Evolutionary conservation across 169 alveolate species (phyloP), one percentile per base, ranked within the genome.

Genomic region (Plasmodium fragile): DNA sequence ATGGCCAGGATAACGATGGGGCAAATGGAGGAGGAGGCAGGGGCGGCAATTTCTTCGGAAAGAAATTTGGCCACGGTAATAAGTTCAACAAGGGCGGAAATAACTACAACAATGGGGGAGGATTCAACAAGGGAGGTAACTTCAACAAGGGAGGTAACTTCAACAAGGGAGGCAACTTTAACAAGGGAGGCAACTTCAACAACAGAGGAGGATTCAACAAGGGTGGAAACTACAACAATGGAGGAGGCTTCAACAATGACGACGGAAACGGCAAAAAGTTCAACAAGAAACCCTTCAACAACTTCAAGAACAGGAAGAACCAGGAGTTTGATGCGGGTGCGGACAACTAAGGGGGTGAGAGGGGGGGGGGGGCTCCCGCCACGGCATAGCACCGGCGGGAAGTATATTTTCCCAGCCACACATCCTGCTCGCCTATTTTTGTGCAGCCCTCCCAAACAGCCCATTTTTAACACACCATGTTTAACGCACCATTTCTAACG

Each of bases 291-390:
- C 92, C 92, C 30, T 83, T 83, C 34, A 83, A 83, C 36, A 83
- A 83, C 34, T 83, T 83, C 77, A 83, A 83, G 59, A 84, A 84
- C 70, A 84, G 36, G 59, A 84, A 84, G 28, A 84, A 53, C 41
- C 79, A 72, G 45, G 18, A 81, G 43, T 22, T 81, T 10, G 70
- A 28, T 13, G 28, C 43, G 69, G 75, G 30, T 69, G 72, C 73
- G 36, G 73, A 59, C 34, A 59, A 59, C 30, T 59, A 18, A 34
- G 41, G n/a, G n/a, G n/a, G n/a, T n/a, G n/a, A n/a, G n/a, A n/a
- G n/a, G n/a, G n/a, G n/a, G n/a, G 72, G 22, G 4, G 72, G 10
- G 30, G 30, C 72, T 16, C 32, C 32, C 72, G 7, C 22, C 22
- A 55, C 22, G 30, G 22, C 22, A 2, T 7, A 41, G 52, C 16